phyloP scores from a whole-genome alignment of 2,329 filamentous ascomycete species.

The Coniella vitis region DNA sequence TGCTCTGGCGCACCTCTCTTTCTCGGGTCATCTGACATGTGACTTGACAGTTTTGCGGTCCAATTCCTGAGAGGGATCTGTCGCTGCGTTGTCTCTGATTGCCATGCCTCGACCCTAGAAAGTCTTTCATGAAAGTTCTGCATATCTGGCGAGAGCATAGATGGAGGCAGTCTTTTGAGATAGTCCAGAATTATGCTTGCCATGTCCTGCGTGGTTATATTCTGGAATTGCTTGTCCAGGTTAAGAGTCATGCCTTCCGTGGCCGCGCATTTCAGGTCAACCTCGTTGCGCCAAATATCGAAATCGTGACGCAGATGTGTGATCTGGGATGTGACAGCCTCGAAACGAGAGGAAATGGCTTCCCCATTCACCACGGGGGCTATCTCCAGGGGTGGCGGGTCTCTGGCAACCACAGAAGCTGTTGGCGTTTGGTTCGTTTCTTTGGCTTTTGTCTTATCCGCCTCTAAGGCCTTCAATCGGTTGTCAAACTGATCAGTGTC shows the following conservation, averaged over 20 bases:
- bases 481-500: neutral
- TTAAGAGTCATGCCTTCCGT: constrained; percentile 9
- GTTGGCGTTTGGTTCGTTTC: neutral
- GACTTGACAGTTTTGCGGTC: neutral
- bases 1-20: constrained; percentile 1
- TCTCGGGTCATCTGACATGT: too few relatives aligned
- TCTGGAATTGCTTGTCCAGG: constrained; percentile 12
- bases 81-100: neutral
- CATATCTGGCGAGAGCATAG: constrained; percentile 2
- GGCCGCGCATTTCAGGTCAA: neutral
- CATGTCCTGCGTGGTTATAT: constrained; percentile 7
- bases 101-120: constrained; percentile 1
- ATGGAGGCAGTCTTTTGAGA: constrained; percentile 5
- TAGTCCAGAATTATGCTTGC: constrained; percentile 10
- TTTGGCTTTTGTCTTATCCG: too few relatives aligned
- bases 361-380: neutral
- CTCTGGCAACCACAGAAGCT: neutral
- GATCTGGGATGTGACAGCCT: neutral
- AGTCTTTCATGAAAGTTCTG: constrained; percentile 9
- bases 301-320: neutral
- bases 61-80: neutral
- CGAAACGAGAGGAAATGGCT: neutral
- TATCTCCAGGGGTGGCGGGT: neutral
- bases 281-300: neutral
- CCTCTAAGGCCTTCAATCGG: neutral